A percentile compares a stretch with the other conserved stretches of the same genome.
Conservation (phyloP, 2,329 filamentous ascomycete species). For the Pseudopithomyces maydicus region DNA sequence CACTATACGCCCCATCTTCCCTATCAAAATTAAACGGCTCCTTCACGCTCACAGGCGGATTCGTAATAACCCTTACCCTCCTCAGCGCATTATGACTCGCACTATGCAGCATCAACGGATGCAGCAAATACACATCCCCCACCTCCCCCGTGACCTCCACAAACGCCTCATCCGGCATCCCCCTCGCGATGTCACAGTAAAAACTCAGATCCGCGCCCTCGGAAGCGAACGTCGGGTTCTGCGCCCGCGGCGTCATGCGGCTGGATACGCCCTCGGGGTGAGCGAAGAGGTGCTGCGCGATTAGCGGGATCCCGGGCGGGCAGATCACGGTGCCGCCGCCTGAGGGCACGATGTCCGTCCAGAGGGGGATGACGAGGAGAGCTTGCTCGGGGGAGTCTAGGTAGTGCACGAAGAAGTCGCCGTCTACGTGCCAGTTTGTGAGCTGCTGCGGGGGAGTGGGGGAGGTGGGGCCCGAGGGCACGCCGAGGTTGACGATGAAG, state of each 20-base stretch:
- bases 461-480: constrained; percentile 54
- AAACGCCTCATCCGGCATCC: constrained; percentile 49
- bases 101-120: constrained; percentile 66
- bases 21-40: constrained; percentile 61
- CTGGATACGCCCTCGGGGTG: constrained; percentile 70
- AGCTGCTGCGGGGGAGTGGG: constrained; percentile 59
- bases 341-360: constrained; percentile 64
- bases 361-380: constrained; percentile 70
- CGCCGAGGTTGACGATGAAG: constrained; percentile 73
- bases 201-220: constrained; percentile 52
- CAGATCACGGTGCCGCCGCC: constrained; percentile 71
- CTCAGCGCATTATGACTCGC: constrained; percentile 57
- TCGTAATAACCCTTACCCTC: constrained; percentile 59
- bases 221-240: constrained; percentile 52
- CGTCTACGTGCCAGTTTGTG: constrained; percentile 70
- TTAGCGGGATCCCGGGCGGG: constrained; percentile 60
- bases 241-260: constrained; percentile 63
- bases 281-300: constrained; percentile 63
- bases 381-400: constrained; percentile 73
- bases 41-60: constrained; percentile 58
- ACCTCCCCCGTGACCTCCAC: constrained; percentile 60
- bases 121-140: constrained; percentile 64
- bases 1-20: constrained; percentile 56
- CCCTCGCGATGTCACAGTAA: constrained; percentile 48
- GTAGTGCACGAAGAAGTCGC: constrained; percentile 75